These are phyloP conservation scores for Sporothrix brasiliensis DNA, from an alignment of 2,329 filamentous ascomycete genomes.

Conservation along the genomic window DNA sequence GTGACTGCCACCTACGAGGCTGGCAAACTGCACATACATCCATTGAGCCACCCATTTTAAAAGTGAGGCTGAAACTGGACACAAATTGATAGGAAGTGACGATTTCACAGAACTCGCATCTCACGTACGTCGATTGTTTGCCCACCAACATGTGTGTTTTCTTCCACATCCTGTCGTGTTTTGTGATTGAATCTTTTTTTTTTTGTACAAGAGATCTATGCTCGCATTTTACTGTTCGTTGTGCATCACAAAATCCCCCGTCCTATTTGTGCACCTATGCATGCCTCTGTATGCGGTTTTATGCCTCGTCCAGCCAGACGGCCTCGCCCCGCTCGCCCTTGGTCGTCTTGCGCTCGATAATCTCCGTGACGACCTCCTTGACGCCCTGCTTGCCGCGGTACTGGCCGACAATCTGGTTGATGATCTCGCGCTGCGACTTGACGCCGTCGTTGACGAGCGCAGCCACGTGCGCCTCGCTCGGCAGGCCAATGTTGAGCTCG, in stretches of 20 bases:
- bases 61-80: conserved; percentile 16
- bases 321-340: conserved; percentile 38
- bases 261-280: neutral
- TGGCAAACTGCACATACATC: neutral
- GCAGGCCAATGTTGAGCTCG: conserved; percentile 64
- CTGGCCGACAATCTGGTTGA: conserved; percentile 62
- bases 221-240: conserved; percentile 8
- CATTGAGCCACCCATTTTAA: neutral
- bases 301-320: conserved; percentile 39
- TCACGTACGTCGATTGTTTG: neutral
- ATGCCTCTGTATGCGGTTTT: neutral
- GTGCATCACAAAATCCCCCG: neutral
- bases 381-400: conserved; percentile 70
- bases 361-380: conserved; percentile 67
- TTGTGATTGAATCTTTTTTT: neutral
- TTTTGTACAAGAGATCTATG: conserved; percentile 17
- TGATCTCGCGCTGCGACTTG: conserved; percentile 59
- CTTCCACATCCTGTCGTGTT: neutral
- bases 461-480: conserved; percentile 66
- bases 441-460: conserved; percentile 47
- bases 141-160: neutral
- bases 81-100: neutral
- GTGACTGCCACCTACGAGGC: neutral
- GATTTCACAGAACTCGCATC: neutral
- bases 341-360: conserved; percentile 65